phyloP scores from a whole-genome alignment of 441 rosid species.

The Gossypium aridum region DNA sequence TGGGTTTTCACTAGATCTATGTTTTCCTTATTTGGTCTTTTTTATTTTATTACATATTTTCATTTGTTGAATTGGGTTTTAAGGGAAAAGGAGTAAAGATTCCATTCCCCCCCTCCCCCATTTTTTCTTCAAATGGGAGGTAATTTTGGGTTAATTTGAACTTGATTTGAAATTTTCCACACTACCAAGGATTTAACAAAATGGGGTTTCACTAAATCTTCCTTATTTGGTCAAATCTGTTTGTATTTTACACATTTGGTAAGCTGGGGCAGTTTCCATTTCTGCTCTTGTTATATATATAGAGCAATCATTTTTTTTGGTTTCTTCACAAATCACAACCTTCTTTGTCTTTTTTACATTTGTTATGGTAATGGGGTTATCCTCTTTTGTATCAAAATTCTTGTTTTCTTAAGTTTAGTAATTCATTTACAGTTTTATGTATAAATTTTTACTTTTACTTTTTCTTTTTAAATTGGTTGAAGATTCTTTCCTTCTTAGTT shows the following conservation, averaged over 20 bases:
- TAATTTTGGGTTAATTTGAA: background rate
- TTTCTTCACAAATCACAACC: background rate
- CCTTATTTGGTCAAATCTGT: background rate
- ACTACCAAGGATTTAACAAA: background rate
- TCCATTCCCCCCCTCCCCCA: background rate
- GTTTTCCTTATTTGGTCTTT: background rate
- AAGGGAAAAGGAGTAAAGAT: background rate
- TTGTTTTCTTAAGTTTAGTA: background rate
- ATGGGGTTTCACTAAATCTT: constrained; percentile 7
- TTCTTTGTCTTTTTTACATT: background rate
- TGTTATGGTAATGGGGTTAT: background rate
- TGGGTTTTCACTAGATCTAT: background rate
- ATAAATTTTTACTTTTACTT: background rate
- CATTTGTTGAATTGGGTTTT: background rate
- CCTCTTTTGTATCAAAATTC: background rate
- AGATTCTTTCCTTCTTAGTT: constrained; percentile 20
- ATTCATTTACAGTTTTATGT: background rate
- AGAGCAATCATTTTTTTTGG: background rate
- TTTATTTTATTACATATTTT: background rate
- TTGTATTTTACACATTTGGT: background rate
- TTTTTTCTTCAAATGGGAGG: background rate
- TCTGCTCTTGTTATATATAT: background rate
- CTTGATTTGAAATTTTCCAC: background rate
- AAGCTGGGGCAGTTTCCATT: constrained; percentile 3
- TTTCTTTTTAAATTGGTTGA: background rate